Percentiles rank a stretch among this genome's conserved stretches.
Evolutionary conservation across 202 grass and related monocot genomes (phyloP).

Genomic region (Dendrocalamus latiflorus): DNA sequence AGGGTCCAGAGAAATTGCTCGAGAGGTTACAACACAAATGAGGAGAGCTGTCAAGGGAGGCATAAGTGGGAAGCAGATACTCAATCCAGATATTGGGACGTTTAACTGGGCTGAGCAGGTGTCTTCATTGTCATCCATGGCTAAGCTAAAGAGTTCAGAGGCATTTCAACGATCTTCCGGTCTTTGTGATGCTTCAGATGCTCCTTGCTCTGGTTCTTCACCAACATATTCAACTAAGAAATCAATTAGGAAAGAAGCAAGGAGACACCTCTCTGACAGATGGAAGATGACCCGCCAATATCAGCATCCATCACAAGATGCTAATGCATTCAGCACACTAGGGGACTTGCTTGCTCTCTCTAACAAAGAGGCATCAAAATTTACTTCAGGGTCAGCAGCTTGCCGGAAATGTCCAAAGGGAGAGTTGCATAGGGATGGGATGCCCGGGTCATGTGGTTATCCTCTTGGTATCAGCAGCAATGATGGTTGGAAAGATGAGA

Average conservation of each 20-base stretch:
- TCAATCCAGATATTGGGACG: constrained; percentile 6
- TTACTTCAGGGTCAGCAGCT: constrained; percentile 15
- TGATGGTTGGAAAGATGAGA: constrained; percentile 53
- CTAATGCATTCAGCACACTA: constrained; percentile 42
- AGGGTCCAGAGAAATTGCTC: constrained; percentile 53
- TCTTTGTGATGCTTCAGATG: constrained; percentile 19
- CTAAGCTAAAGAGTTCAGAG: constrained; percentile 16
- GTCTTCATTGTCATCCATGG: background rate
- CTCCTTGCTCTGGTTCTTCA: constrained; percentile 18
- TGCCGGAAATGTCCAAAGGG: background rate
- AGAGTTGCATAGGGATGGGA: background rate
- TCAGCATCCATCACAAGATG: constrained; percentile 35
- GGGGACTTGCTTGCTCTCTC: constrained; percentile 66
- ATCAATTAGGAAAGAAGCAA: constrained; percentile 64
- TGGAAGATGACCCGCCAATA: constrained; percentile 46
- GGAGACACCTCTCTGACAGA: constrained; percentile 63
- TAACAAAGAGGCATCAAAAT: constrained; percentile 33
- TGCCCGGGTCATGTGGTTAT: background rate
- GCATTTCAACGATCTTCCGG: background rate
- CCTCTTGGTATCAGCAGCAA: constrained; percentile 51
- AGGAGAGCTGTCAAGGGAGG: constrained; percentile 24
- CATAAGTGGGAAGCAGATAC: constrained; percentile 24
- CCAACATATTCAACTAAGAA: constrained; percentile 41
- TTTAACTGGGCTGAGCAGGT: background rate
- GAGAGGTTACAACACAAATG: constrained; percentile 49